These are phyloP conservation scores for Purpureocillium takamizusanense DNA, from an alignment of 2,329 filamentous ascomycete species.

Conservation along the genomic window DNA sequence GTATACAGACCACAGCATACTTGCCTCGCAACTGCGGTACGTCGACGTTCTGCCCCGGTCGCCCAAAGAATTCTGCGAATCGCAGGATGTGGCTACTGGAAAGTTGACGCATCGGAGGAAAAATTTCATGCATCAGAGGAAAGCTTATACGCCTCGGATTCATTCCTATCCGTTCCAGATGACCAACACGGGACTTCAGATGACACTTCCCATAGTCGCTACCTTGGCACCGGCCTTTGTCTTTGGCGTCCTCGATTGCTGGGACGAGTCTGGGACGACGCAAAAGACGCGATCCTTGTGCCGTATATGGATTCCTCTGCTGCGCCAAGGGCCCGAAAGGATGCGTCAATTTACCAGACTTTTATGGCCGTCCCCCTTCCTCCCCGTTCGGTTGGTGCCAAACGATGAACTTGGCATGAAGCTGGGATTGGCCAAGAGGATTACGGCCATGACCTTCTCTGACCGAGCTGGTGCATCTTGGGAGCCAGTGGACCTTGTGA, in stretches of 20 bases:
- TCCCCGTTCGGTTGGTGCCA: constrained; percentile 1
- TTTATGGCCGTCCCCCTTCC: constrained; percentile 1
- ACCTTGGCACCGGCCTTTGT: constrained; percentile 2
- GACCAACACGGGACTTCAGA: too few species aligned
- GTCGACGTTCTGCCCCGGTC: too few species aligned
- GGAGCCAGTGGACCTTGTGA: too few species aligned
- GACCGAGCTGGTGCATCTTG: too few species aligned
- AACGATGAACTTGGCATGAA: constrained; percentile 1
- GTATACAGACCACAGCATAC: too few species aligned
- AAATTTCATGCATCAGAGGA: too few species aligned
- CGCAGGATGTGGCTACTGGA: neutral
- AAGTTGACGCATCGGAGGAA: neutral
- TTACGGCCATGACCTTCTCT: too few species aligned
- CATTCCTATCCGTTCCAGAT: constrained; percentile 1
- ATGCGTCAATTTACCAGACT: constrained; percentile 1
- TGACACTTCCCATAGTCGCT: constrained; percentile 1
- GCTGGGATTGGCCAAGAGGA: too few species aligned
- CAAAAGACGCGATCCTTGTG: neutral
- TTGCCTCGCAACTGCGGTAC: too few species aligned
- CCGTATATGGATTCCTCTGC: constrained; percentile 4
- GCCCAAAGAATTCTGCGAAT: constrained; percentile 2
- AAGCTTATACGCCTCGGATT: neutral
- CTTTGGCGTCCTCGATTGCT: constrained; percentile 4
- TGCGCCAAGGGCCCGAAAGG: neutral
- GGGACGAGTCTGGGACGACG: constrained; percentile 1